Percentiles rank a stretch among this genome's conserved stretches.
phyloP scores from a whole-genome alignment of 768 basidiomycete species.

The Kwoniella heveanensis region DNA sequence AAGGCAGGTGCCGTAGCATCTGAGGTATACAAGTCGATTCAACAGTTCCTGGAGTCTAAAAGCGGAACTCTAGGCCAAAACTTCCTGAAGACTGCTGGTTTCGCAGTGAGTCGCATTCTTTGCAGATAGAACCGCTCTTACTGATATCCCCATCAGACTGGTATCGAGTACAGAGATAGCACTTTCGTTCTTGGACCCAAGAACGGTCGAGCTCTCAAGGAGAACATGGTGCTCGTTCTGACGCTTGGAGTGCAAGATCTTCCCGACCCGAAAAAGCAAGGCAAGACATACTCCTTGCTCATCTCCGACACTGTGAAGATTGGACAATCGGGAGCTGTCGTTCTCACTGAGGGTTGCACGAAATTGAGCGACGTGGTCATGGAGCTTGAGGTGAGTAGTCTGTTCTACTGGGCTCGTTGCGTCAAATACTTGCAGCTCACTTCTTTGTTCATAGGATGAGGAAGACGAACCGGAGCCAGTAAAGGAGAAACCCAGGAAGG shows the following conservation, averaged over 20 bases:
- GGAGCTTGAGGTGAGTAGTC: conserved; percentile 47
- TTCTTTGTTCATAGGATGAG: conserved; percentile 60
- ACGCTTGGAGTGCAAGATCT: conserved; percentile 83
- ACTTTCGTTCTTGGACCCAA: conserved; percentile 79
- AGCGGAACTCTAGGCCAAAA: conserved; percentile 78
- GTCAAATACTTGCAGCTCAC: neutral
- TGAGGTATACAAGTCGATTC: conserved; percentile 78
- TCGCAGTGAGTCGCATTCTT: conserved; percentile 67
- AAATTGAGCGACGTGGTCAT: conserved; percentile 76
- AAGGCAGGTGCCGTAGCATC: conserved; percentile 75
- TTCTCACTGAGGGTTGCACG: conserved; percentile 82
- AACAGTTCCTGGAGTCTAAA: conserved; percentile 71
- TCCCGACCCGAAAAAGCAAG: conserved; percentile 65
- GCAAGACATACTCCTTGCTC: conserved; percentile 85
- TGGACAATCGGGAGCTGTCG: conserved; percentile 61
- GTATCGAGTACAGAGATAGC: conserved; percentile 91
- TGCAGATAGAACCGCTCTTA: too few relatives aligned
- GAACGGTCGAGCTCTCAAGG: conserved; percentile 69
- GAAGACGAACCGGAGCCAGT: conserved; percentile 57
- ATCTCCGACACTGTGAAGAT: conserved; percentile 86
- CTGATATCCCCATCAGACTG: conserved; percentile 65
- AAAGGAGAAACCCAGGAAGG: conserved; percentile 61
- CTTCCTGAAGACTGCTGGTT: conserved; percentile 87
- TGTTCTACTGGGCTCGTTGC: neutral
- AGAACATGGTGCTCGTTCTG: conserved; percentile 84